Evolutionary conservation across 768 basidiomycete genomes (phyloP), one percentile per base, ranked within the genome.

Genomic region (Pleurotus eryngii): DNA sequence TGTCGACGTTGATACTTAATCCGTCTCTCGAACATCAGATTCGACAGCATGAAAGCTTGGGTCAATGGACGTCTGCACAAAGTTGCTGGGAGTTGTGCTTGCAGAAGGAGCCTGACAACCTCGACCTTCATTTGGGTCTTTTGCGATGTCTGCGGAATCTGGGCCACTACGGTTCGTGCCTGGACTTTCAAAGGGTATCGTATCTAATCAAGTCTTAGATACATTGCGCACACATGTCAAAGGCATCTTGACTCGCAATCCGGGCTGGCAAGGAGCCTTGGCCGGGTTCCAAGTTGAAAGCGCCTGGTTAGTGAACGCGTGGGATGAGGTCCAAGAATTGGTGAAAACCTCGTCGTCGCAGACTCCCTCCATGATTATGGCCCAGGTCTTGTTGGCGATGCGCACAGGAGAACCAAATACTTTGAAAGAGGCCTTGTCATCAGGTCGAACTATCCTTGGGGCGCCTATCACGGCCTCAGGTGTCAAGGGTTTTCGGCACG

Each of bases 81-180:
- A 98, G 96, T 66, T 99, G 97, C 65, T 99, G 97, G 97, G 97
- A 99, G 71, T 87, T 98, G 11, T 82, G 88, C 48, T 78, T 99
- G 14, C 96, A 98, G 67, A 86, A 92, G 57, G 85, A 86, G 18
- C 95, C 96, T 0, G 86, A 96, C 64, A 94, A 96, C 62, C 78
- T 96, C 4, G 83, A 89, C 20, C 89, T 87, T 59, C 96, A 99
- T 68, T 71, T 95, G 14, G 97, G 97, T 12, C 79, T 99, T 8
- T 71, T 98, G 60, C 84, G 92, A 48, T 98, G 96, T 67, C 78
- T 98, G 56, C 81, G 93, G 18, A 97, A 98, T 67, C 79, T 99
- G 8, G 97, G 97, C 7, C 97, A 99, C 69, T 98, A 98, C 70
- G 97, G 97, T 95, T 63, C 60, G 87, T 72, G 49, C 17, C 20